Conservation (phyloP, 306 rosid species). For the Cucurbita maxima region DNA sequence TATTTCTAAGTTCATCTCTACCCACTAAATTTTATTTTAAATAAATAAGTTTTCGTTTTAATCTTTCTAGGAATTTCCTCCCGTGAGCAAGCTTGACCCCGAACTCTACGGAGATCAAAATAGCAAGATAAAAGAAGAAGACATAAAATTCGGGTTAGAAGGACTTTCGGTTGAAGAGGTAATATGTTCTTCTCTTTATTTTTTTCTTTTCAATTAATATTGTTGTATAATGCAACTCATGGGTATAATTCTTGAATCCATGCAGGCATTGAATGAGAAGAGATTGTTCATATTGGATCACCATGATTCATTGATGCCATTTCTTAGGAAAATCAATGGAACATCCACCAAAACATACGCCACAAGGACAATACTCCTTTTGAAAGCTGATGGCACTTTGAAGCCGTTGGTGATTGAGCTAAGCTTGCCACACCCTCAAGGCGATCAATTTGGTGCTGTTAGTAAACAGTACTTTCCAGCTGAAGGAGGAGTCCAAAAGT, state of each 20-base stretch:
- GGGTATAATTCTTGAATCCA: no score
- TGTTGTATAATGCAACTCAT: no score
- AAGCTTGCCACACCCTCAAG: constrained; percentile 50
- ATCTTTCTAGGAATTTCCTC: constrained; percentile 56
- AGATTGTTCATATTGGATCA: constrained; percentile 57
- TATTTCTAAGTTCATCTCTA: neutral
- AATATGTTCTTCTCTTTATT: no score
- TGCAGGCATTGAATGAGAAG: constrained; percentile 38
- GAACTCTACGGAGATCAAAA: constrained; percentile 43
- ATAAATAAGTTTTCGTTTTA: neutral
- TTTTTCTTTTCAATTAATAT: neutral
- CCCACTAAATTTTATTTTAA: neutral
- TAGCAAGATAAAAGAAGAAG: constrained; percentile 35
- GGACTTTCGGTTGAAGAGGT: constrained; percentile 50
- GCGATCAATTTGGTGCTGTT: constrained; percentile 37
- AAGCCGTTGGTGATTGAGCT: constrained; percentile 67
- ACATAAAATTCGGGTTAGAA: constrained; percentile 31
- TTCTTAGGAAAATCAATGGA: constrained; percentile 41
- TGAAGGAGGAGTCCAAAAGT: constrained; percentile 32
- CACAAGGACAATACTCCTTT: constrained; percentile 50
- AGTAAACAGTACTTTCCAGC: constrained; percentile 48
- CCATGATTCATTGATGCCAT: constrained; percentile 64
- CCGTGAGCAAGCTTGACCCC: constrained; percentile 44
- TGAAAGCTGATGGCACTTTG: constrained; percentile 56
- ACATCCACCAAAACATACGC: constrained; percentile 52